Base-by-base conservation (phyloP, 148 eudicot genomes). In the Simmondsia chinensis region DNA sequence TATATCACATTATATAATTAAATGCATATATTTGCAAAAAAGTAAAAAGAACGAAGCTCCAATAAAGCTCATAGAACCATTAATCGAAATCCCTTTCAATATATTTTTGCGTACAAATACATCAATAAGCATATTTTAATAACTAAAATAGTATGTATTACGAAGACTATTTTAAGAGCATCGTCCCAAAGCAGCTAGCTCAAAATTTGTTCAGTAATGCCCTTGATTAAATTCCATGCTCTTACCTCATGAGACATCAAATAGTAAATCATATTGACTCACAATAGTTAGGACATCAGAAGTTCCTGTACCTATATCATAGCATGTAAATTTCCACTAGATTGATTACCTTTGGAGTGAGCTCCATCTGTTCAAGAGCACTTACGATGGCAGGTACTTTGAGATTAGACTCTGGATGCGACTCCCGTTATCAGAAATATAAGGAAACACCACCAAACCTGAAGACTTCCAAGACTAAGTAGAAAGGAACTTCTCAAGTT, bases 341-440 rank as follows among this genome's bases (percentile, higher is more conserved):
- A 26, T n/a, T 7, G 7, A 33, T 28, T 80, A 89, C 97, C 91
- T 77, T 68, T 31, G 97, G 60, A 52, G 94, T 80, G 33, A 89
- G 74, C 69, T 75, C 60, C 87, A 80, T 71, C 50, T 65, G 72
- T 60, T 79, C 77, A 44, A 89, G 84, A 54, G 84, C 76, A 64
- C 12, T 51, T 27, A 72, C 71, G 56, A 89, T 89, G 42, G 97
- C 83, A 59, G 95, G 87, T 75, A 89, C 95, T 59, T 95, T 72
- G 32, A 71, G 73, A 69, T 84, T 72, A 66, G 77, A 89, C 68
- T 89, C 97, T 46, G 97, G 97, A 68, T 89, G 97, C 20, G 74
- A 56, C 48, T 80, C 81, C 97, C 84, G 76, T 19, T 22, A n/a
- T n/a, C 12, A 48, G 31, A 49, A 41, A 33, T 23, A 3, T 3